phyloP scores from a whole-genome alignment of 305 asterid genomes.

The Fraxinus floribunda region DNA sequence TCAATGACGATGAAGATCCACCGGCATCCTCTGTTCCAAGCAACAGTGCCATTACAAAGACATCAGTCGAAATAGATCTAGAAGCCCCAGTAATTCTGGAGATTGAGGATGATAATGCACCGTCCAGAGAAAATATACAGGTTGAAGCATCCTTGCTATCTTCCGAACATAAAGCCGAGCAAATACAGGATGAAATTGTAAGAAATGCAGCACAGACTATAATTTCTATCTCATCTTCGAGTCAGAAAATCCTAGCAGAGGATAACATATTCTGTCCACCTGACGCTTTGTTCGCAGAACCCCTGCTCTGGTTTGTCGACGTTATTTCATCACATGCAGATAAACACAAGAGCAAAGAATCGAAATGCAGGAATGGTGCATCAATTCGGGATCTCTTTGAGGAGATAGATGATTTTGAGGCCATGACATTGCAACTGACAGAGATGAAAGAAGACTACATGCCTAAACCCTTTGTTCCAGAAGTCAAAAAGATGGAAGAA shows the following conservation, averaged over 20 bases:
- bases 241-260: slow-evolving; percentile 25
- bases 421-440: slow-evolving; percentile 60
- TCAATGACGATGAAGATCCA: slow-evolving; percentile 61
- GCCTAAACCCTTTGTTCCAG: slow-evolving; percentile 71
- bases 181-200: slow-evolving; percentile 48
- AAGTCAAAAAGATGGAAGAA: slow-evolving; percentile 48
- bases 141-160: slow-evolving; percentile 26
- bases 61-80: slow-evolving; percentile 54
- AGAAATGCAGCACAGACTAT: slow-evolving; percentile 66
- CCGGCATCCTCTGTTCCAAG: slow-evolving; percentile 42
- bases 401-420: slow-evolving; percentile 82
- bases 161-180: slow-evolving; percentile 28
- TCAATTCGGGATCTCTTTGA: slow-evolving; percentile 25
- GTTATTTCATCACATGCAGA: slow-evolving; percentile 36
- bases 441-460: slow-evolving; percentile 68
- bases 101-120: slow-evolving; percentile 45
- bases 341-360: slow-evolving; percentile 32
- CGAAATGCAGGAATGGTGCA: slow-evolving; percentile 21
- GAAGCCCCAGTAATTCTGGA: slow-evolving; percentile 61
- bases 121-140: slow-evolving; percentile 28
- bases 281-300: slow-evolving; percentile 43
- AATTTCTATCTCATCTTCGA: slow-evolving; percentile 50
- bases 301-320: slow-evolving; percentile 63
- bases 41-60: slow-evolving; percentile 33
- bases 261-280: slow-evolving; percentile 23